Evolutionary conservation across 2,329 filamentous ascomycete species (phyloP).

Genomic region (Pestalotiopsis sp.): DNA sequence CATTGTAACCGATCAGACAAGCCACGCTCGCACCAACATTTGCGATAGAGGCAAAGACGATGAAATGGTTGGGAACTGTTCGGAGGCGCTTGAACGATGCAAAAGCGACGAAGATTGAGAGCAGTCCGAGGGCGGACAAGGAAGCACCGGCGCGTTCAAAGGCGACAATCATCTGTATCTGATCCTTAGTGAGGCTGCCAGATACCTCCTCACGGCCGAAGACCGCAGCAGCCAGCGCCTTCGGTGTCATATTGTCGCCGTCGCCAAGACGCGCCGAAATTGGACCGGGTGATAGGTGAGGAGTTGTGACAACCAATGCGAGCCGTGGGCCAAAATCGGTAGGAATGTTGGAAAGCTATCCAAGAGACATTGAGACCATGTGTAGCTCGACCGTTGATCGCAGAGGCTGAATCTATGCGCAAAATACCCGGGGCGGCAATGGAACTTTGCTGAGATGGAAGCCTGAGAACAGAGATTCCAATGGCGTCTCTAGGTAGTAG

Average conservation of each 20-base stretch:
- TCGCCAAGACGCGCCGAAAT: background rate
- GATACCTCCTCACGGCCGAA: background rate
- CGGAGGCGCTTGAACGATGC: constrained; percentile 53
- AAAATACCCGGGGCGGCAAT: background rate
- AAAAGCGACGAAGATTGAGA: constrained; percentile 56
- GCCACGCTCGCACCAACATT: constrained; percentile 64
- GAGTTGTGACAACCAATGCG: background rate
- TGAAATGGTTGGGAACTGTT: constrained; percentile 64
- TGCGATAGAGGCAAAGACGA: constrained; percentile 62
- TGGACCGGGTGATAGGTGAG: background rate
- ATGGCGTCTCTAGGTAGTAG: background rate
- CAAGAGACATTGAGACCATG: background rate
- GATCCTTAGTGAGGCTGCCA: constrained; percentile 22
- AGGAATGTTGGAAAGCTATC: background rate
- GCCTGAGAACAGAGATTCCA: background rate
- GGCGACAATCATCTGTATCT: constrained; percentile 45
- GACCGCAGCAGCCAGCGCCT: background rate
- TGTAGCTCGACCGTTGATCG: background rate
- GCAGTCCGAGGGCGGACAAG: constrained; percentile 53
- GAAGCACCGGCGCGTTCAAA: constrained; percentile 58
- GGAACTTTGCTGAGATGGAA: background rate
- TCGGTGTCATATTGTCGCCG: background rate
- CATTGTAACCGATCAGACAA: constrained; percentile 72
- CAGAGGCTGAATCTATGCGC: background rate
- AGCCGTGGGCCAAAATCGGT: background rate